Percentiles rank a stretch among this genome's conserved stretches.
phyloP scores from a whole-genome alignment of 2,329 filamentous ascomycete species.

The Pezicula neosporulosa region DNA sequence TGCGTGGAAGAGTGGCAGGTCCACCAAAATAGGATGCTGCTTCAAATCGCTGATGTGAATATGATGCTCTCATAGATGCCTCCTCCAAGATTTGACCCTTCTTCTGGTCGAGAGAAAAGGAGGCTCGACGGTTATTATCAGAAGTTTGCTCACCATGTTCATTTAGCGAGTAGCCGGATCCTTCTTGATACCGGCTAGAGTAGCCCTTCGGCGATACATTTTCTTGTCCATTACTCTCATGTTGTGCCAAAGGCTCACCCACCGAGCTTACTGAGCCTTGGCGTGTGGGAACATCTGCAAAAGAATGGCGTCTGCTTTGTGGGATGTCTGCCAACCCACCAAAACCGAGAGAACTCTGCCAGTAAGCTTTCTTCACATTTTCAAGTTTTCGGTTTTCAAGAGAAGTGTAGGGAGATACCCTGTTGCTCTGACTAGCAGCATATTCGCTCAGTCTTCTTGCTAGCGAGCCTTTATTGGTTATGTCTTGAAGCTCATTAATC shows the following conservation, averaged over 20 bases:
- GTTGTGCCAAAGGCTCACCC: conserved; percentile 44
- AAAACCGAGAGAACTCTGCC: conserved; percentile 70
- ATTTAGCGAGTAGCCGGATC: conserved; percentile 22
- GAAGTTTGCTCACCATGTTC: conserved; percentile 29
- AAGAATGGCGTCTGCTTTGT: conserved; percentile 77
- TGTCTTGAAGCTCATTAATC: conserved; percentile 42
- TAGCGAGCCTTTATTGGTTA: conserved; percentile 22
- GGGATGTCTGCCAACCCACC: conserved; percentile 57
- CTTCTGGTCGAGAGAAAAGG: conserved; percentile 8
- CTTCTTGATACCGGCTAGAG: conserved; percentile 25
- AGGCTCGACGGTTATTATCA: conserved; percentile 11
- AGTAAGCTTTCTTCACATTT: conserved; percentile 64
- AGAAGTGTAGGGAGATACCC: conserved; percentile 32
- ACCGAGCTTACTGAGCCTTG: conserved; percentile 62
- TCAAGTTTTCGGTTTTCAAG: conserved; percentile 61
- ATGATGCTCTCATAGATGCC: conserved; percentile 8
- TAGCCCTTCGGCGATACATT: conserved; percentile 23
- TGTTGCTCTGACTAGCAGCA: conserved; percentile 23
- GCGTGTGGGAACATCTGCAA: conserved; percentile 65
- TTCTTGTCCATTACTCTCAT: conserved; percentile 24
- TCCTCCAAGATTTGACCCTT: conserved; percentile 11
- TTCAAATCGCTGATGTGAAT: conserved; percentile 18
- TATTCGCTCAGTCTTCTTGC: conserved; percentile 35
- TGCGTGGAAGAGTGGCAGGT: conserved; percentile 18
- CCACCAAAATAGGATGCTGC: conserved; percentile 30